Evolutionary conservation across 2,329 filamentous ascomycete species (phyloP).

Genomic region (Gliomastix tumulicola): DNA sequence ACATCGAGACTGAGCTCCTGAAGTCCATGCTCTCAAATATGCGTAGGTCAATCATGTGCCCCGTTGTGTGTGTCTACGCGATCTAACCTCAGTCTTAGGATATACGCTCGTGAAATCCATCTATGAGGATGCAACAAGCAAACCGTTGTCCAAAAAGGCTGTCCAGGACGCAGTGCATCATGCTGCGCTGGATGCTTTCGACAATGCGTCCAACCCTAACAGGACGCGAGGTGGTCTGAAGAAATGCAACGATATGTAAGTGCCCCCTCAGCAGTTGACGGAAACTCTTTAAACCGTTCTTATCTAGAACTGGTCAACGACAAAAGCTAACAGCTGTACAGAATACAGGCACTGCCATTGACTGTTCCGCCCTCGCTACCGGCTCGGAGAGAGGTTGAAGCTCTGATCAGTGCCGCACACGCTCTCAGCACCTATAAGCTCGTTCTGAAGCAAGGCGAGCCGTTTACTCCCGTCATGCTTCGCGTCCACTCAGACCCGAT

Average conservation of each 20-base stretch:
- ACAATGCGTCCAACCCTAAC: conserved; percentile 78
- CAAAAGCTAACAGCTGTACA: conserved; percentile 22
- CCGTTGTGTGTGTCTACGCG: too few species aligned
- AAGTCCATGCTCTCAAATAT: conserved; percentile 57
- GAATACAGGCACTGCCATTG: conserved; percentile 56
- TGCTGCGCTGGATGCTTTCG: conserved; percentile 64
- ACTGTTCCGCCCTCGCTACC: conserved; percentile 45
- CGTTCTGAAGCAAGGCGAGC: conserved; percentile 71
- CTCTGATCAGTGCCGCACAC: conserved; percentile 67
- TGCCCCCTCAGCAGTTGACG: too few species aligned
- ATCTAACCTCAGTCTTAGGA: too few species aligned
- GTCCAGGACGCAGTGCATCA: conserved; percentile 56
- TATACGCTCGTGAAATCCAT: conserved; percentile 58
- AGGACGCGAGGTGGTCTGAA: conserved; percentile 69
- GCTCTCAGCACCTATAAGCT: conserved; percentile 69
- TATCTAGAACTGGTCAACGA: too few species aligned
- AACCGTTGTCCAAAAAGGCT: conserved; percentile 38
- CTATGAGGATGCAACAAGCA: conserved; percentile 44
- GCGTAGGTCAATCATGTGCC: conserved; percentile 38
- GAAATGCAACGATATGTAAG: conserved; percentile 69
- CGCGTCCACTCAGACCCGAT: conserved; percentile 72
- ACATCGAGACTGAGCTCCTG: conserved; percentile 65
- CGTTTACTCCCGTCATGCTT: conserved; percentile 71
- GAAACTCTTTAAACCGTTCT: too few species aligned
- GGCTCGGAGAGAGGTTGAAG: conserved; percentile 47